A percentile compares a stretch with the other conserved stretches of the same genome.
Evolutionary conservation across 345 rosid species (phyloP).

Genomic region (Rhodamnia argentea): DNA sequence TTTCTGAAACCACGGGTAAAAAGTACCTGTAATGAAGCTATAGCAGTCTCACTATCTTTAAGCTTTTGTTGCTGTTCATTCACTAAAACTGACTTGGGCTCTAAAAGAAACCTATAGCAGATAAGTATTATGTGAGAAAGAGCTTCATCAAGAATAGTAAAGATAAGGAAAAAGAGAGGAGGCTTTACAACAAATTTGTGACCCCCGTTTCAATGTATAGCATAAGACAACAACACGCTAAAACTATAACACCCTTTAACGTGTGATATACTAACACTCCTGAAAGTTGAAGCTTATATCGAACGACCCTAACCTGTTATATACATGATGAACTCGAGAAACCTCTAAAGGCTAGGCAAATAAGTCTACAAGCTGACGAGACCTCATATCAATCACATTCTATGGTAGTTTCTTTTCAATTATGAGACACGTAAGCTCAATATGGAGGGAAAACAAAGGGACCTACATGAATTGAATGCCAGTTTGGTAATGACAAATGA

Average conservation of each 20-base stretch:
- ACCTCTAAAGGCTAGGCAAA: neutral
- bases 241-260: neutral
- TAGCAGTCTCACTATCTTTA: conserved; percentile 78
- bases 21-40: conserved; percentile 59
- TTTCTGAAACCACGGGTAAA: neutral
- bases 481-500: neutral
- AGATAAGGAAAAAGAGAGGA: neutral
- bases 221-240: neutral
- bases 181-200: neutral
- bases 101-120: conserved; percentile 69
- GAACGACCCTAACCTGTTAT: neutral
- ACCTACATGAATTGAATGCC: neutral
- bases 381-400: neutral
- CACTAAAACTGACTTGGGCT: conserved; percentile 55
- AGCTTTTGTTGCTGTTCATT: conserved; percentile 78
- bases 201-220: neutral
- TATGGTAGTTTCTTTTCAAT: neutral
- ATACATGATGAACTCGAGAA: neutral
- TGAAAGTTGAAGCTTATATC: neutral
- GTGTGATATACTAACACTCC: neutral
- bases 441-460: neutral
- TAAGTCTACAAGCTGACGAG: neutral
- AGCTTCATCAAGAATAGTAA: neutral
- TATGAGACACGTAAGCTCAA: neutral
- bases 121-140: neutral